Evolutionary conservation across 495 filamentous ascomycete genomes (phyloP), one percentile per base, ranked within the genome.

Genomic region (Hypoxylon subgilvum): DNA sequence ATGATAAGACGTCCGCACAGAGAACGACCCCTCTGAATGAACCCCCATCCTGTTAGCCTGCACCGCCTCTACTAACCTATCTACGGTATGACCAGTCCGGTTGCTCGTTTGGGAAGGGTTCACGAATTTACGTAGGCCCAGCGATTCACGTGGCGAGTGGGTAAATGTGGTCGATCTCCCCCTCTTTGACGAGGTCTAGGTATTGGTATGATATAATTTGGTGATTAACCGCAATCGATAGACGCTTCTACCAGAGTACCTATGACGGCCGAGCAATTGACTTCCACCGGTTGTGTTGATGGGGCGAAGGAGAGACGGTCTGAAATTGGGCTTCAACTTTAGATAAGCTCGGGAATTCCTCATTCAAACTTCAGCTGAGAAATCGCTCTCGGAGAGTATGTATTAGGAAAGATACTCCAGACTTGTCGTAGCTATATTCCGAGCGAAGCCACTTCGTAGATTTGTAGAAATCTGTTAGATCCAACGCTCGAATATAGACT

Each of bases 31-130:
- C 53, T 54, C 48, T 52, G 44, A 43, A 64, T 2, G 27, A 40
- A 64, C 48, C 61, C 54, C 61, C 61, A 54, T 64, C 22, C 14
- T 40, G 7, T 40, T 39, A 28, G 44, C 44, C 61, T 54, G 34
- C 61, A 38, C 48, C 30, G 9, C 13, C 43, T 45, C 43, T 14
- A 34, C 41, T 45, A 35, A 58, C 51, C 46, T 23, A 40, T 31
- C 27, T 36, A 47, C 53, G 44, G 48, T 46, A 49, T 50, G 44
- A 54, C 18, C 6, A 40, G 48, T 54, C 53, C 54, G 54, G 31
- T 64, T 31, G 25, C 55, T 46, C n/a, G 40, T 64, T 64, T 39
- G 38, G 61, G 40, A 51, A 54, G 13, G 13, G 49, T 46, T 54
- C 61, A 35, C 47, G 32, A 58, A 39, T 21, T 58, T 32, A 41